A percentile compares a stretch with the other conserved stretches of the same genome.
phyloP scores from a whole-genome alignment of 192 early-diverging fungal genomes.

The Podila epicladia region DNA sequence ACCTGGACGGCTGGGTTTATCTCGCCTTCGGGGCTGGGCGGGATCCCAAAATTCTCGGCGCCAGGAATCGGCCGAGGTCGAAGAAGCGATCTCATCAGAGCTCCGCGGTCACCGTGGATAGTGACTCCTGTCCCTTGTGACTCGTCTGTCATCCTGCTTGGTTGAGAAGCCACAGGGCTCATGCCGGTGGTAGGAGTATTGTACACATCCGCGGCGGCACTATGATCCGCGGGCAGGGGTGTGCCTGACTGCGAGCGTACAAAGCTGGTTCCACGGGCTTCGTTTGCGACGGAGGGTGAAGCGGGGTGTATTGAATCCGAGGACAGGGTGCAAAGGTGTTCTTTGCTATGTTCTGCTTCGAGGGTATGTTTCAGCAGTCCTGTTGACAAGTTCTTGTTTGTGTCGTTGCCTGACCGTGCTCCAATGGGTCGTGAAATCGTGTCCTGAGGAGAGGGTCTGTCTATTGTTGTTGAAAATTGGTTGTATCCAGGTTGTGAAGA shows the following conservation, averaged over 20 bases:
- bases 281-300: neutral
- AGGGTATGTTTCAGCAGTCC: conserved; percentile 29
- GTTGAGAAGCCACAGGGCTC: conserved; percentile 15
- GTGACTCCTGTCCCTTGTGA: neutral
- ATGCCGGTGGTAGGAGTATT: conserved; percentile 41
- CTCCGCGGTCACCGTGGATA: conserved; percentile 3
- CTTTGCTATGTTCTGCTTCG: neutral
- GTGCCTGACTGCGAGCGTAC: conserved; percentile 35
- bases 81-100: conserved; percentile 46
- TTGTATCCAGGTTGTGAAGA: neutral
- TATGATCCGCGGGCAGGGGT: conserved; percentile 43
- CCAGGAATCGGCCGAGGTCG: conserved; percentile 58
- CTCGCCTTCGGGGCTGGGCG: conserved; percentile 60
- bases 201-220: conserved; percentile 34
- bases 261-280: conserved; percentile 4
- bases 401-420: conserved; percentile 7
- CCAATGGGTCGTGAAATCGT: conserved; percentile 25
- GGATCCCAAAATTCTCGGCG: conserved; percentile 67
- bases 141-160: conserved; percentile 2
- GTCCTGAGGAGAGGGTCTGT: conserved; percentile 25
- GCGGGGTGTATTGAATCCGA: neutral
- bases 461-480: conserved; percentile 6
- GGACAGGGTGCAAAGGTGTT: neutral
- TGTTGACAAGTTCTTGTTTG: conserved; percentile 22
- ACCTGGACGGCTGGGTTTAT: conserved; percentile 74